Base-by-base conservation (phyloP, 2,329 filamentous ascomycete species). In the Fusarium guadeloupense region DNA sequence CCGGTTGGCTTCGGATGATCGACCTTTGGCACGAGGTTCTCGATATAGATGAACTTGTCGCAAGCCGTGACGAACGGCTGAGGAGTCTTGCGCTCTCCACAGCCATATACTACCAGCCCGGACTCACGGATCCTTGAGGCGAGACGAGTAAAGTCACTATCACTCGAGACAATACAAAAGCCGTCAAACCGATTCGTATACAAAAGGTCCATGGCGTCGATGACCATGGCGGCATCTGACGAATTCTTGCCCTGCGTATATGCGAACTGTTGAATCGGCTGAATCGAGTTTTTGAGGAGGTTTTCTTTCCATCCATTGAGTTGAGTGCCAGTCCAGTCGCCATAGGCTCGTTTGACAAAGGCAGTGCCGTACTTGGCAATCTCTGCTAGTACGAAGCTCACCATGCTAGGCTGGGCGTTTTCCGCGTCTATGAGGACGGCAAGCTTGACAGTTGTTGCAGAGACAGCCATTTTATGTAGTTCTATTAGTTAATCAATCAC, bases 161-260 rank as follows among this genome's bases (percentile, higher is more conserved):
- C 72, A 47, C 72, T 76, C 0, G 73, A 75, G 2, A 75, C 67
- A 30, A 75, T 59, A 6, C 73, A 75, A 45, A 76, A 76, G 14
- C 71, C 72, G 30, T 72, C 68, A 26, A 74, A 74, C 5, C 65
- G 66, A 31, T 67, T 63, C 0, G 72, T 62, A 39, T 76, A 74
- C 2, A 76, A 50, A 10, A 76, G 62, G 49, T 76, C 74, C 74
- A 76, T 76, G 25, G 74, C 74, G 35, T 76, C 74, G 30, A 76
- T 76, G 3, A 76, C 67, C 73, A 76, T 74, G 39, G 74, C 74
- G 0, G 69, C 59, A 37, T 75, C 74, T 2, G 73, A 75, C 2
- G 74, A 55, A 35, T 75, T 76, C 42, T 76, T 76, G n/a, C 73
- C 72, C 0, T 55, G 37, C 0, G 75, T 76, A 35, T 75, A 76